These are phyloP conservation scores for Cardamine resedifolia DNA, from an alignment of 345 rosid species.

Conservation along the genomic window DNA sequence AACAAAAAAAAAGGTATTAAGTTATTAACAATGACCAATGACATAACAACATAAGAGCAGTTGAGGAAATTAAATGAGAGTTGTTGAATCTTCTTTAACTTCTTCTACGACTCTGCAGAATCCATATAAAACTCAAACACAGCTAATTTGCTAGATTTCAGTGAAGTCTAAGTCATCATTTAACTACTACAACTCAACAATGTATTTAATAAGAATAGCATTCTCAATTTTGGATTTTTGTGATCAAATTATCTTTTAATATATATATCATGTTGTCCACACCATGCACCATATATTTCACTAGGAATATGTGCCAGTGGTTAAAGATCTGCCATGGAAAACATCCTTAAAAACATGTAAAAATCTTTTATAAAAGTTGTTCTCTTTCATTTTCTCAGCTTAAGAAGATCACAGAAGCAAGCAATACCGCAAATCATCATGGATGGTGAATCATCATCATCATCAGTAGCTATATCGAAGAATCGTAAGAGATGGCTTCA, in stretches of 20 bases:
- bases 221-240: not conserved
- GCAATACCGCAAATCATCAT: not conserved
- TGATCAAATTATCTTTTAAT: not conserved
- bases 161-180: not conserved
- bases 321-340: not conserved
- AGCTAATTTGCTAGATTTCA: not conserved
- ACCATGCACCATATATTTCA: not conserved
- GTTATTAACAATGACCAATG: no score
- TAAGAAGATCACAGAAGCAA: not conserved
- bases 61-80: not conserved
- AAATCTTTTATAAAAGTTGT: not conserved
- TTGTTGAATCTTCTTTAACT: no score
- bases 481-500: constrained; percentile 36
- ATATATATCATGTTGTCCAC: not conserved
- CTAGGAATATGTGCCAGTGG: not conserved
- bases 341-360: not conserved
- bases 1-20: no score
- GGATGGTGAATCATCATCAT: constrained; percentile 13
- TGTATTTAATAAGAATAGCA: not conserved
- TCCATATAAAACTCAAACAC: not conserved
- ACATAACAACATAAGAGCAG: not conserved
- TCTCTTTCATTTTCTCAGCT: not conserved
- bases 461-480: not conserved
- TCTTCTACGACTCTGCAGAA: no score
- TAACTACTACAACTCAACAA: not conserved